phyloP scores from a whole-genome alignment of 495 filamentous ascomycete genomes.

The Monascus purpureus region DNA sequence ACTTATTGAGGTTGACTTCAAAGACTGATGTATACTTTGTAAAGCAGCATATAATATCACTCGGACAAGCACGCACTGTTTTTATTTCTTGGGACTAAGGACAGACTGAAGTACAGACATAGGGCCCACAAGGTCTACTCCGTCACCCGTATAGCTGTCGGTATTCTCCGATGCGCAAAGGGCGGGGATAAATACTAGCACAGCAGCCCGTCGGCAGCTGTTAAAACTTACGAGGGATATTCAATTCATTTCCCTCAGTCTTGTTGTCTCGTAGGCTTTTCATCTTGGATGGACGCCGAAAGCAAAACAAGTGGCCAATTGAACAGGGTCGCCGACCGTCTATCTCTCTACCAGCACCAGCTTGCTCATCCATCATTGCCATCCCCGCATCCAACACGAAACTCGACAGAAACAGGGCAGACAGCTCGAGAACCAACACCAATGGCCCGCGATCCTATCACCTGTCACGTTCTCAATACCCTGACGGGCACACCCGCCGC shows the following conservation, averaged over 20 bases:
- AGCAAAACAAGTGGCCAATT: slow-evolving; percentile 7
- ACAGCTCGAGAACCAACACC: slow-evolving; percentile 35
- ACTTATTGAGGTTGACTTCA: too few relatives aligned
- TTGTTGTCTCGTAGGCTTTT: too few relatives aligned
- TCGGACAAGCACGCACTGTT: too few relatives aligned
- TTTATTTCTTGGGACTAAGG: too few relatives aligned
- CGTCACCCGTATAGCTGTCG: slow-evolving; percentile 22
- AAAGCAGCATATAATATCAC: too few relatives aligned
- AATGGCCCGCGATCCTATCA: slow-evolving; percentile 62
- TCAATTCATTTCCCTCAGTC: too few relatives aligned
- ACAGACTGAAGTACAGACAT: too few relatives aligned
- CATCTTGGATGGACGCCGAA: slow-evolving; percentile 16
- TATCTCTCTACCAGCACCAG: slow-evolving; percentile 25
- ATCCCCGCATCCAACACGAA: slow-evolving; percentile 2
- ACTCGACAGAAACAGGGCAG: slow-evolving; percentile 8
- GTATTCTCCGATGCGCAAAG: slow-evolving; percentile 24
- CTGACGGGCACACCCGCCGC: slow-evolving; percentile 50
- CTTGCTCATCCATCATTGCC: slow-evolving; percentile 5
- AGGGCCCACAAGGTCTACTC: slow-evolving; percentile 31
- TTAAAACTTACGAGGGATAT: too few relatives aligned
- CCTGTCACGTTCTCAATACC: slow-evolving; percentile 64
- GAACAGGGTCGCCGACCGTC: slow-evolving; percentile 21
- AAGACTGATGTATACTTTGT: too few relatives aligned
- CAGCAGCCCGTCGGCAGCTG: neutral
- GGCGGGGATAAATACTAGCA: slow-evolving; percentile 15